Conservation (phyloP, 371 early-diverging fungal species). For the Syncephalastrum racemosum region DNA sequence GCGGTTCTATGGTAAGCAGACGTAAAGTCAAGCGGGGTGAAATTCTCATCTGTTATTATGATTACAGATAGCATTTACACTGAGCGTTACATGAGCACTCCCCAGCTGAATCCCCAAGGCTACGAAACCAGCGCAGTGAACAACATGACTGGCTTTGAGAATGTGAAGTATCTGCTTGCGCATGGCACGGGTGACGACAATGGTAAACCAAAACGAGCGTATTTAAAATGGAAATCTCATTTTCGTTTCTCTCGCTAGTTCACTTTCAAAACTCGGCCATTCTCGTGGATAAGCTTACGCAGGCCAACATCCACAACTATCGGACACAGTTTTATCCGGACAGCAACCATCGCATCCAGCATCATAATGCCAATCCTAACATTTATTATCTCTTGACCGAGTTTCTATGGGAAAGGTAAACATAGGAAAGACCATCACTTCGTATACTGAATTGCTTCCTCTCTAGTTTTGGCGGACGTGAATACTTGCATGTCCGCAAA, state of each 20-base stretch:
- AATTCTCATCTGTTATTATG: not conserved
- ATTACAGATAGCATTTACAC: constrained; percentile 88
- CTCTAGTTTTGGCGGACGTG: constrained; percentile 45
- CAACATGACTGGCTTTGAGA: constrained; percentile 81
- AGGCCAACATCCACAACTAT: constrained; percentile 70
- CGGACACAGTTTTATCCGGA: constrained; percentile 87
- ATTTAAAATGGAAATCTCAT: not conserved
- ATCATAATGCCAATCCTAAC: constrained; percentile 67
- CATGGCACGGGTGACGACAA: constrained; percentile 95
- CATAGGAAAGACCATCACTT: not conserved
- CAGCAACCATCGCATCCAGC: constrained; percentile 85
- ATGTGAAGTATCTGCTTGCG: constrained; percentile 76
- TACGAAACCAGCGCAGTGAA: constrained; percentile 79
- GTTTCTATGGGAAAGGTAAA: constrained; percentile 46
- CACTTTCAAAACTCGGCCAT: constrained; percentile 69
- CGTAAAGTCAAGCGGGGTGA: not conserved
- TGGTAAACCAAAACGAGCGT: constrained; percentile 26
- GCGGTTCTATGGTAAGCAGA: constrained; percentile 65
- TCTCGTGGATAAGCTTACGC: constrained; percentile 53
- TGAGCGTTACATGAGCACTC: constrained; percentile 95
- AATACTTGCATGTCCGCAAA: constrained; percentile 40
- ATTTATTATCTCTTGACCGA: constrained; percentile 52
- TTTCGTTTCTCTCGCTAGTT: constrained; percentile 43
- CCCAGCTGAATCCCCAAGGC: constrained; percentile 72
- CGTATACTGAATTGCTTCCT: no score